A percentile compares a stretch with the other conserved stretches of the same genome.
Conservation (phyloP, 495 filamentous ascomycete genomes). For the Neurospora sp. region DNA sequence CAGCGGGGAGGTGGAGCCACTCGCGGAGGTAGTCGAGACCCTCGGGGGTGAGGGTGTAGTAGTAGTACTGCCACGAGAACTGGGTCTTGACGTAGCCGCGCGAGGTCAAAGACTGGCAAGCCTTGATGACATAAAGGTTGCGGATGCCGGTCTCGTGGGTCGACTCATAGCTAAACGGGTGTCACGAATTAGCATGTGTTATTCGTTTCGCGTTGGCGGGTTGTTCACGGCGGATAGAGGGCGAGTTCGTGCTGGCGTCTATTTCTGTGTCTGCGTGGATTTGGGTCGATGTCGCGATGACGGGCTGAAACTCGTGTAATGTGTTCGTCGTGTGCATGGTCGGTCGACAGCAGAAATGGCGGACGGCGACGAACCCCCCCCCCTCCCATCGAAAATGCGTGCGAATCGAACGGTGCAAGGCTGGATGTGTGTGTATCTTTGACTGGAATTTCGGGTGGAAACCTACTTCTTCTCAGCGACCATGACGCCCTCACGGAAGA, state of each 20-base stretch:
- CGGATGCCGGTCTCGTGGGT: slow-evolving; percentile 52
- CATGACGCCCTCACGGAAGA: slow-evolving; percentile 99
- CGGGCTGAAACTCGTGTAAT: not conserved
- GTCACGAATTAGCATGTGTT: slow-evolving; percentile 16
- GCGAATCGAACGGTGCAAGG: not conserved
- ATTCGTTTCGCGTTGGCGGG: not conserved
- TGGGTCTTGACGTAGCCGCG: slow-evolving; percentile 98
- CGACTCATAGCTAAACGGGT: slow-evolving; percentile 23
- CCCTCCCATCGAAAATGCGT: not conserved
- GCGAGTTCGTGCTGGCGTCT: not conserved
- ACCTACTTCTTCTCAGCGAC: slow-evolving; percentile 88
- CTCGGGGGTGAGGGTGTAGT: slow-evolving; percentile 99
- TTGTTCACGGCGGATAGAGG: not conserved
- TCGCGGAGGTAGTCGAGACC: slow-evolving; percentile 99
- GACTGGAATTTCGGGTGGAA: slow-evolving; percentile 6
- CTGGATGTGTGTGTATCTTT: not conserved
- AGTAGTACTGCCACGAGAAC: slow-evolving; percentile 99
- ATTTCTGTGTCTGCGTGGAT: not conserved
- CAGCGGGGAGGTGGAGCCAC: slow-evolving; percentile 98
- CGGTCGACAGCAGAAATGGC: not conserved
- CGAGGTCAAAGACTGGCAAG: slow-evolving; percentile 91
- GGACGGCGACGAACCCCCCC: not conserved
- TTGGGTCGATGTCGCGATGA: slow-evolving; percentile 72
- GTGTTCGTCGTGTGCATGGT: not conserved
- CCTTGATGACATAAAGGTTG: slow-evolving; percentile 99